Conservation (phyloP, 257 asterid genomes). For the Agastache rugosa region DNA sequence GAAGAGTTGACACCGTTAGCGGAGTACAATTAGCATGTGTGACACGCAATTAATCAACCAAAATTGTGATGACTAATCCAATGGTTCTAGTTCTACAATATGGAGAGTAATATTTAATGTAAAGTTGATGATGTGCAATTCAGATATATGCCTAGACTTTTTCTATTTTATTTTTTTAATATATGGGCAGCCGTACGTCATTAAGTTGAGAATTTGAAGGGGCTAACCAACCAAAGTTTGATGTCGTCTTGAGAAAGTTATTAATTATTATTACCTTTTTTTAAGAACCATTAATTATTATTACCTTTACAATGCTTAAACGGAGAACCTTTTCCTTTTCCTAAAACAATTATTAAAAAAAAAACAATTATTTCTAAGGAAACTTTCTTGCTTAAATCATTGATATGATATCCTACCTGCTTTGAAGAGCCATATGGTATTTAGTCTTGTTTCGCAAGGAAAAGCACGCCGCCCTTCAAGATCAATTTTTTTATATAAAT, state of each 20-base stretch:
- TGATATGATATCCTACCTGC: slow-evolving; percentile 4
- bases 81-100: neutral
- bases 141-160: neutral
- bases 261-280: too few species aligned
- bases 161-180: neutral
- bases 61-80: too few species aligned
- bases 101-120: neutral
- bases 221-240: neutral
- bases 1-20: too few species aligned
- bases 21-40: too few species aligned
- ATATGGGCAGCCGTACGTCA: slow-evolving; percentile 18
- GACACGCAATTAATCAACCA: too few species aligned
- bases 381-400: neutral
- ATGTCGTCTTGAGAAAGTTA: neutral
- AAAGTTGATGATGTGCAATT: neutral
- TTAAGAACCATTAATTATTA: too few species aligned
- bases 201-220: neutral
- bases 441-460: too few species aligned
- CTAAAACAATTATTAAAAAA: neutral
- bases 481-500: neutral
- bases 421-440: neutral
- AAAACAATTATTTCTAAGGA: neutral
- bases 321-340: neutral
- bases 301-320: neutral
- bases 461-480: neutral